Evolutionary conservation across 2,329 filamentous ascomycete genomes (phyloP).

Genomic region (Rutstroemia sydowiana): DNA sequence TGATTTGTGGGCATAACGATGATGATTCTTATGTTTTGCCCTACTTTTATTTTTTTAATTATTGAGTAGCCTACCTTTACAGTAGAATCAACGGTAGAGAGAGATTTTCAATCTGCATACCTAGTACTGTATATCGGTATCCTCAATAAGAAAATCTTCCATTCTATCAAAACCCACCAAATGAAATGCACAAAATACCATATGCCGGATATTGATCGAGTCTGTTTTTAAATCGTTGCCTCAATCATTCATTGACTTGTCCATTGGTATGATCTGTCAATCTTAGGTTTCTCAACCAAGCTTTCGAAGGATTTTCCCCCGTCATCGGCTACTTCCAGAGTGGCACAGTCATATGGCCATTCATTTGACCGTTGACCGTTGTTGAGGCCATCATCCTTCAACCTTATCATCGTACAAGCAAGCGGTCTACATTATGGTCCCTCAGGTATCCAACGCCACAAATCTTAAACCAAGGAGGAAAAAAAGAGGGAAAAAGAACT

Average conservation of each 20-base stretch:
- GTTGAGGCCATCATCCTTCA: constrained; percentile 1
- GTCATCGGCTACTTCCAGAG: constrained; percentile 20
- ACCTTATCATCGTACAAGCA: neutral
- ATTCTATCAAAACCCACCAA: neutral
- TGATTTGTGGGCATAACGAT: neutral
- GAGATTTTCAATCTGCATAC: too few relatives aligned
- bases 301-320: constrained; percentile 12
- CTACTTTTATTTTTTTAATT: constrained; percentile 1
- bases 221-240: neutral
- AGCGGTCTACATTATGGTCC: neutral
- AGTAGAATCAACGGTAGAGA: too few relatives aligned
- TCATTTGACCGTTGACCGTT: neutral
- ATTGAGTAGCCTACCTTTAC: too few relatives aligned
- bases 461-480: neutral
- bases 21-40: neutral
- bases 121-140: neutral
- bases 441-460: constrained; percentile 5
- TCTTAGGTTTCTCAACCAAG: constrained; percentile 3
- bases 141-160: too few relatives aligned
- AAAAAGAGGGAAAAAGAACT: neutral
- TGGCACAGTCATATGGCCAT: constrained; percentile 10
- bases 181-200: neutral
- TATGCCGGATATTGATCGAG: neutral
- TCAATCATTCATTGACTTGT: neutral
- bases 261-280: too few relatives aligned